Base-by-base conservation (phyloP, 257 asterid species). In the Solanum chiquidenum region DNA sequence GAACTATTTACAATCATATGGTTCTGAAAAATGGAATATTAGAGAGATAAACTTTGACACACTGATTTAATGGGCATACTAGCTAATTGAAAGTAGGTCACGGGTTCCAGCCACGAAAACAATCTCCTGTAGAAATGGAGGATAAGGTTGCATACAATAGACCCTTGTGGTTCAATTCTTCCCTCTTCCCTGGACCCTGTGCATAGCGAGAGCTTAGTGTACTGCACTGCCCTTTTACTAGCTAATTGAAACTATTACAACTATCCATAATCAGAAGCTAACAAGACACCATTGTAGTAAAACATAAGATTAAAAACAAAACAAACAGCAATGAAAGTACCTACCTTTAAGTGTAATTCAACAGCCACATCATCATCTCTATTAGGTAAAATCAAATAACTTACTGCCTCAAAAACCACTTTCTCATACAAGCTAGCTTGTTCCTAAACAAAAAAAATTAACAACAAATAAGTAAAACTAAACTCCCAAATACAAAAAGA, bases 301-400 rank as follows among this genome's bases (percentile, higher is more conserved):
- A 74, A 74, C 31, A 35, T 74, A 37, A 74, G 20, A 74, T 72
- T 16, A 23, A 44, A 79, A 44, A 14, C 74, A 58, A 88, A 66
- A 21, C 27, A 85, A 31, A 66, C 9, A 72, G 40, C 62, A 88
- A 86, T 38, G 86, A 58, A 11, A 31, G 62, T 75, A 23, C 75
- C 25, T 75, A 94, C 99, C 98, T 95, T 89, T n/a, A 91, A 92
- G 83, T 95, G 98, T 89, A 93, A 34, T 85, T 97, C 96, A 87
- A 97, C 95, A 5, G 96, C 98, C 86, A 91, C 76, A 87, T 95
- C 95, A 90, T 97, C 99, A 86, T 97, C 99, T 85, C 98, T 94
- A 85, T 90, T 91, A 2, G 95, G 91, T 25, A 95, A 94, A 77
- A 95, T 91, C 55, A 94, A 91, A 90, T 91, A 95, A 49, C 79